Evolutionary conservation across 345 rosid genomes (phyloP).

Genomic region (Stellera chamaejasme): DNA sequence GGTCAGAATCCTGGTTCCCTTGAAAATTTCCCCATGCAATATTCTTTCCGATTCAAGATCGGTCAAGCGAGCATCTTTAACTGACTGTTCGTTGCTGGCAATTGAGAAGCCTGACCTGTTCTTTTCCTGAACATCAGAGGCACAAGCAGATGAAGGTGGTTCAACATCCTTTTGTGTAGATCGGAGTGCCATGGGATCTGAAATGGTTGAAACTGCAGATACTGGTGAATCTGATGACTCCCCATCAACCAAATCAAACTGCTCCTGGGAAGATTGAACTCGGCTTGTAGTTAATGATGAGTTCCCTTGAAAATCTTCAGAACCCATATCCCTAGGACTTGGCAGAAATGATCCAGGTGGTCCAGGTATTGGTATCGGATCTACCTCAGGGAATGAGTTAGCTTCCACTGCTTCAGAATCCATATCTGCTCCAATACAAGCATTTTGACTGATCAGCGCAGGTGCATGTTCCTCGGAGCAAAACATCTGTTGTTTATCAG

Average conservation of each 20-base stretch:
- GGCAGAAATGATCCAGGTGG: conserved; percentile 98
- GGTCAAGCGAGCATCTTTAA: conserved; percentile 26
- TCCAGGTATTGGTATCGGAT: conserved; percentile 93
- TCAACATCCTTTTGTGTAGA: conserved; percentile 26
- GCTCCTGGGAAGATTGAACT: conserved; percentile 73
- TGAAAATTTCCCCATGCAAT: conserved; percentile 26
- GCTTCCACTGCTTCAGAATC: conserved; percentile 38
- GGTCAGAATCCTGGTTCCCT: conserved; percentile 19
- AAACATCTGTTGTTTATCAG: conserved; percentile 37
- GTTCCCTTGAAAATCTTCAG: conserved; percentile 87
- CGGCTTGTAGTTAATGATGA: conserved; percentile 79
- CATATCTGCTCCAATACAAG: conserved; percentile 27
- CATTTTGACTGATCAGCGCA: conserved; percentile 24
- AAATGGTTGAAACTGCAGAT: conserved; percentile 67
- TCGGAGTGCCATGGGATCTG: conserved; percentile 45
- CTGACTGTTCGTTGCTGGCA: conserved; percentile 21
- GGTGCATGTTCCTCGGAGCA: conserved; percentile 40
- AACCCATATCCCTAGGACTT: conserved; percentile 82
- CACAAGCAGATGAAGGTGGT: conserved; percentile 29
- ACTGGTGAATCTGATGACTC: conserved; percentile 82
- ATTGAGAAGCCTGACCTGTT: conserved; percentile 23
- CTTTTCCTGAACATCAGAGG: conserved; percentile 27
- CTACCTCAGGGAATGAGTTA: conserved; percentile 67
- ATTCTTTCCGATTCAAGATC: conserved; percentile 26
- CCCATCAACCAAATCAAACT: conserved; percentile 53